Evolutionary conservation across 257 asterid species (phyloP).

Genomic region (Scutellaria baicalensis): DNA sequence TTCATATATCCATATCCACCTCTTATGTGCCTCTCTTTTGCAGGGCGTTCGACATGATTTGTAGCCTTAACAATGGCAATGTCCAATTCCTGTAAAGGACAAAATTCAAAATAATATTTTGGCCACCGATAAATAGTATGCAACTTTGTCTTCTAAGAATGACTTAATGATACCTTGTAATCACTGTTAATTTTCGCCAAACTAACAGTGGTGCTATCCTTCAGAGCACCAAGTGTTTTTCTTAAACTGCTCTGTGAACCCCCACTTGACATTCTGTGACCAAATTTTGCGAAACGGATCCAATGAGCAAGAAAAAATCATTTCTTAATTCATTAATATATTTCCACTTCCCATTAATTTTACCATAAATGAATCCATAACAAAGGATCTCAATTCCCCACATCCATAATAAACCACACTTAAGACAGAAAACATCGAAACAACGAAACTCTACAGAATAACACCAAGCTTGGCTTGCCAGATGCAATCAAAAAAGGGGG

Average conservation of each 20-base stretch:
- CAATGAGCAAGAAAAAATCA: constrained; percentile 2
- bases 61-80: constrained; percentile 98
- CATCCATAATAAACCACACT: constrained; percentile 1
- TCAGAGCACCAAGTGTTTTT: constrained; percentile 91
- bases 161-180: constrained; percentile 58
- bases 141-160: neutral
- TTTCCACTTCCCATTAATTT: constrained; percentile 4
- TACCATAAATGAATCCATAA: constrained; percentile 10
- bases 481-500: neutral
- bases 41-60: constrained; percentile 93
- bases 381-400: constrained; percentile 11
- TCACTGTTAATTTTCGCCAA: constrained; percentile 92
- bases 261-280: constrained; percentile 72
- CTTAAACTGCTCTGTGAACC: constrained; percentile 82
- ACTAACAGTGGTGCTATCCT: constrained; percentile 92
- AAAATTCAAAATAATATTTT: neutral
- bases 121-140: neutral
- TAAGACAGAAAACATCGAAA: neutral
- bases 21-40: constrained; percentile 87
- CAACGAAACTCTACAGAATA: neutral
- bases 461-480: neutral
- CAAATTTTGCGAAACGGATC: constrained; percentile 22
- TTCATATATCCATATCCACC: constrained; percentile 31
- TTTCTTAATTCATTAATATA: constrained; percentile 15
- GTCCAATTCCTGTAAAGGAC: constrained; percentile 65